Base-by-base conservation (phyloP, 1,284 basidiomycete genomes). In the Pterula multifida region DNA sequence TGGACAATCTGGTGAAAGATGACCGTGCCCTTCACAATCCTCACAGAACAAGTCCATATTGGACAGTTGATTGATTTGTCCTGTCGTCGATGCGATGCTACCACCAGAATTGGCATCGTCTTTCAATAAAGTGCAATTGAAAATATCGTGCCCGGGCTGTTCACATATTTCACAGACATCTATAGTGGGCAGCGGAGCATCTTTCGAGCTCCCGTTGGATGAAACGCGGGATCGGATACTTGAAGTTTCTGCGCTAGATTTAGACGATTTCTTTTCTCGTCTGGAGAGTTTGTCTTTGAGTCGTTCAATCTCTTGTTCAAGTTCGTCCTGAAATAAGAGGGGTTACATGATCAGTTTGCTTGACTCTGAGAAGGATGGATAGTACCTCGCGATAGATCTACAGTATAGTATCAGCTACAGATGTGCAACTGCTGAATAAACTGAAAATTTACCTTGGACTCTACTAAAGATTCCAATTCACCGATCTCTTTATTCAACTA, bases 401-500 rank as follows among this genome's bases (percentile, higher is more conserved):
- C 3, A 9, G 36, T 24, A 24, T 50, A 36, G 32, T 12, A 36
- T 12, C 32, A 12, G 32, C 12, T 36, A 17, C 32, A n/a, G n/a
- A n/a, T n/a, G n/a, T n/a, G n/a, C n/a, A 48, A 44, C 45, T 12
- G 25, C 23, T 6, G 6, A 50, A 48, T 24, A 26, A 4, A n/a
- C n/a, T n/a, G n/a, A n/a, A n/a, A 6, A 50, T 68, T 49, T 54
- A 83, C 79, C 79, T 96, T 95, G 51, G 88, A 79, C 65, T 96
- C 92, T 32, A 95, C 81, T 44, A 96, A 71, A 51, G 81, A 77
- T 64, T 96, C 92, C 21, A 96, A 73, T 62, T 95, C 90, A 49
- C 82, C 79, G 48, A 95, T 88, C 66, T 95, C 90, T 60, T 91
- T 90, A 65, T 91, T 88, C 54, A 91, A 75, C 87, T 92, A 58